phyloP scores from a whole-genome alignment of 1,139 yeast species.

The Diutina sp. region DNA sequence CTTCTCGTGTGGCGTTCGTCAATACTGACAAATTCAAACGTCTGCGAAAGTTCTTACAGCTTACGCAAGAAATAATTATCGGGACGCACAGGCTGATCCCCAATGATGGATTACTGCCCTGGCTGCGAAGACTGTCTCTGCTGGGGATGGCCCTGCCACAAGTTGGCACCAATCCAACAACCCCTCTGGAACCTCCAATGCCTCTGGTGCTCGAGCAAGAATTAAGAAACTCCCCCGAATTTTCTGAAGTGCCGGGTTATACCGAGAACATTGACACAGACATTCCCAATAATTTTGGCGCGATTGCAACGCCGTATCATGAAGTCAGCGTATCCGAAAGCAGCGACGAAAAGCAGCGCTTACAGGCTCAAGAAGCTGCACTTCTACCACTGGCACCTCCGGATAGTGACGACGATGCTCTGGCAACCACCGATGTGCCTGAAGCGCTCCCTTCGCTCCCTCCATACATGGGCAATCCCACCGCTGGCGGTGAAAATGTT shows the following conservation, averaged over 20 bases:
- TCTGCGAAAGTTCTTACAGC: slow-evolving; percentile 61
- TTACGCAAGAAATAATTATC: slow-evolving; percentile 65
- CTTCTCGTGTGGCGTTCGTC: slow-evolving; percentile 36
- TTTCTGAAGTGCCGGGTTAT: not conserved
- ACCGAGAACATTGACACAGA: not conserved
- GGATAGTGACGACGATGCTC: not conserved
- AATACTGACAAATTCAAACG: slow-evolving; percentile 71
- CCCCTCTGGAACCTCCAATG: not conserved
- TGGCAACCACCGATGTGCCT: not conserved
- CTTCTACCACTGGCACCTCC: not conserved
- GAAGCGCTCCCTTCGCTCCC: not conserved
- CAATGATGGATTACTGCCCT: not conserved
- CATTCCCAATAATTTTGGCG: not conserved
- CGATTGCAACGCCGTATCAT: not conserved
- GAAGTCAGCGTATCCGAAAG: not conserved
- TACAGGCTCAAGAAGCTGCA: not conserved
- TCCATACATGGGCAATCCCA: not conserved
- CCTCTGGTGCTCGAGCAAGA: not conserved
- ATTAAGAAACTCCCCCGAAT: not conserved
- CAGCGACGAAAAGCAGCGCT: not conserved
- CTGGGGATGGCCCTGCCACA: not conserved
- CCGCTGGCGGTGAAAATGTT: not conserved
- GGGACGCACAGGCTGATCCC: slow-evolving; percentile 48
- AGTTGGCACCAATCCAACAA: not conserved
- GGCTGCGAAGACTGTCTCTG: not conserved